phyloP scores from a whole-genome alignment of 1,139 yeast genomes.

The Debaryomyces subglobosus region DNA sequence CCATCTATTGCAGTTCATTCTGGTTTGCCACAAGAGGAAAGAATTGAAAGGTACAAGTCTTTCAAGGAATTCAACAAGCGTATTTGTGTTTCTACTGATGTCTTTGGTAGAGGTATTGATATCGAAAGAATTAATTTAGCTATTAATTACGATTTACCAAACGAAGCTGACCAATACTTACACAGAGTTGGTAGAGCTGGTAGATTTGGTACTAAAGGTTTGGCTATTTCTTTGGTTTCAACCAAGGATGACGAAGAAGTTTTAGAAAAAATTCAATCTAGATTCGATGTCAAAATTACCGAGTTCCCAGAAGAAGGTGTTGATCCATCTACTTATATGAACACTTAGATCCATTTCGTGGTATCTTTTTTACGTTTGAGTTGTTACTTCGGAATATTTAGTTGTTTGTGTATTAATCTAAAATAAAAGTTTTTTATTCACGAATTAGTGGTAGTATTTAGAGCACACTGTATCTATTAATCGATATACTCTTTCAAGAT shows the following conservation, averaged over 20 bases:
- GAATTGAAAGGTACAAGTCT: constrained; percentile 94
- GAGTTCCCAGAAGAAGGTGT: constrained; percentile 98
- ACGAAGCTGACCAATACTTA: constrained; percentile 95
- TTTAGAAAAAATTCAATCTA: constrained; percentile 89
- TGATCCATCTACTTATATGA: constrained; percentile 97
- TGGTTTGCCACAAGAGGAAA: constrained; percentile 95
- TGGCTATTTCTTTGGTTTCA: constrained; percentile 89
- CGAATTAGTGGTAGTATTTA: constrained; percentile 7
- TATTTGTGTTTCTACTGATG: constrained; percentile 97
- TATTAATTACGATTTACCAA: constrained; percentile 90
- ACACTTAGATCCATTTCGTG: constrained; percentile 55
- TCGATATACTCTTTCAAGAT: constrained; percentile 38
- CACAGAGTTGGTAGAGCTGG: constrained; percentile 99
- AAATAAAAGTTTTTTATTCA: constrained; percentile 7
- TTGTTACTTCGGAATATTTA: constrained; percentile 1
- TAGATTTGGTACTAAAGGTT: constrained; percentile 99
- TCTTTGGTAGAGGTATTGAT: constrained; percentile 99
- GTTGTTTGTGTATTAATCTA: constrained; percentile 6
- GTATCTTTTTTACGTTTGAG: neutral
- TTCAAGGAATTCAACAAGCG: constrained; percentile 98
- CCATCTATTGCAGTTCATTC: constrained; percentile 98
- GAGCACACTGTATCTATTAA: constrained; percentile 39
- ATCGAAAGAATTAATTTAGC: constrained; percentile 98
- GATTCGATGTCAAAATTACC: constrained; percentile 93
- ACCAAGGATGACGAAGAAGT: constrained; percentile 87